Percentiles rank a stretch among this genome's conserved stretches.
Conservation (phyloP, 768 basidiomycete species). For the Tricholoma saponaceum region DNA sequence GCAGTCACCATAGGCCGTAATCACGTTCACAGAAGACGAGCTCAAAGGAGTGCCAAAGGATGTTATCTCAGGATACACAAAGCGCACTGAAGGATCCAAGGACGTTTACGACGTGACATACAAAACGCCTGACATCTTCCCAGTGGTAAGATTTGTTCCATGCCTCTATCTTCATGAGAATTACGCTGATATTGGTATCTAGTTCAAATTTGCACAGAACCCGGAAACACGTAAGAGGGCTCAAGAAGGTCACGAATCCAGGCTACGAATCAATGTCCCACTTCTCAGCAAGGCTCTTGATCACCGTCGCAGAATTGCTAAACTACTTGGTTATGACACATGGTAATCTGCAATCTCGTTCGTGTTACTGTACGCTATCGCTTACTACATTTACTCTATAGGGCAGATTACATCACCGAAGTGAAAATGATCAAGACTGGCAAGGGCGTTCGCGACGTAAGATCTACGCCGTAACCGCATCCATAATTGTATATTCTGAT, state of each 20-base stretch:
- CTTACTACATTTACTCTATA: conserved; percentile 8
- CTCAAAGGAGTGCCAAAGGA: conserved; percentile 78
- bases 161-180: not conserved
- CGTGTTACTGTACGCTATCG: not conserved
- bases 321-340: conserved; percentile 65
- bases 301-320: conserved; percentile 67
- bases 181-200: conserved; percentile 2
- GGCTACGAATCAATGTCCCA: conserved; percentile 66
- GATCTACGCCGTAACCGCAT: not conserved
- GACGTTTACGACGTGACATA: conserved; percentile 71
- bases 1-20: conserved; percentile 38
- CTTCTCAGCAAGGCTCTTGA: conserved; percentile 63
- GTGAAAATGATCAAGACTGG: conserved; percentile 82
- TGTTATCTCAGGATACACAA: conserved; percentile 73
- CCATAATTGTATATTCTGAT: conserved; percentile 4
- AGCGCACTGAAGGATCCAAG: conserved; percentile 52
- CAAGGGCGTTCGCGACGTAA: conserved; percentile 52
- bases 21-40: conserved; percentile 68
- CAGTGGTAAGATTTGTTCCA: conserved; percentile 45
- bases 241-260: conserved; percentile 62
- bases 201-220: conserved; percentile 80
- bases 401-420: conserved; percentile 82
- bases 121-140: conserved; percentile 82
- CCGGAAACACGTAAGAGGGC: conserved; percentile 66
- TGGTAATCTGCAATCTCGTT: conserved; percentile 35